These are phyloP conservation scores for Teunomyces gatunensis DNA, from an alignment of 805 yeast genomes.

Conservation along the genomic window DNA sequence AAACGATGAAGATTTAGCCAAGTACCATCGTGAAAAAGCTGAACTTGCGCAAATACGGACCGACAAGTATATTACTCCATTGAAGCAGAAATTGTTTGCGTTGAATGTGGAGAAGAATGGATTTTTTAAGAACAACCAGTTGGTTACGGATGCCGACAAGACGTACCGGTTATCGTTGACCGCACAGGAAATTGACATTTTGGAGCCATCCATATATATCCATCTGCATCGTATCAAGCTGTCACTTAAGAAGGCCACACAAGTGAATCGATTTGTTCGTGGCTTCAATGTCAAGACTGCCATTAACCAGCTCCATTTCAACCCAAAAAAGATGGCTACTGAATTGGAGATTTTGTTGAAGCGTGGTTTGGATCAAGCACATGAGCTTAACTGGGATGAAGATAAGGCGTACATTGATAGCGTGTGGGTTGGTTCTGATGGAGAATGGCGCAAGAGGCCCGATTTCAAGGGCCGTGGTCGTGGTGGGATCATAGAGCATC, in stretches of 20 bases:
- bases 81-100: constrained; percentile 64
- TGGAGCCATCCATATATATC: constrained; percentile 86
- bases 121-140: constrained; percentile 63
- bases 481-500: constrained; percentile 72
- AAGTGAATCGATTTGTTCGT: constrained; percentile 72
- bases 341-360: constrained; percentile 76
- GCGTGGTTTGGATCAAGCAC: constrained; percentile 69
- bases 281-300: constrained; percentile 73
- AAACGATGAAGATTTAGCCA: constrained; percentile 43
- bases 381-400: constrained; percentile 54
- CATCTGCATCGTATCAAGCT: constrained; percentile 80
- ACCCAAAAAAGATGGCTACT: constrained; percentile 71
- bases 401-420: constrained; percentile 69
- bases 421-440: constrained; percentile 93
- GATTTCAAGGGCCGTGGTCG: constrained; percentile 92
- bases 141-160: constrained; percentile 44
- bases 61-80: constrained; percentile 65
- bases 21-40: constrained; percentile 47
- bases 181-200: constrained; percentile 64
- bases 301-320: constrained; percentile 89
- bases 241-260: constrained; percentile 85
- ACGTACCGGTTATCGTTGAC: constrained; percentile 56
- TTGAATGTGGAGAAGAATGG: constrained; percentile 60
- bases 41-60: constrained; percentile 40
- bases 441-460: constrained; percentile 62